A percentile compares a stretch with the other conserved stretches of the same genome.
phyloP scores from a whole-genome alignment of 306 rosid genomes.

The Gleditsia sinensis region DNA sequence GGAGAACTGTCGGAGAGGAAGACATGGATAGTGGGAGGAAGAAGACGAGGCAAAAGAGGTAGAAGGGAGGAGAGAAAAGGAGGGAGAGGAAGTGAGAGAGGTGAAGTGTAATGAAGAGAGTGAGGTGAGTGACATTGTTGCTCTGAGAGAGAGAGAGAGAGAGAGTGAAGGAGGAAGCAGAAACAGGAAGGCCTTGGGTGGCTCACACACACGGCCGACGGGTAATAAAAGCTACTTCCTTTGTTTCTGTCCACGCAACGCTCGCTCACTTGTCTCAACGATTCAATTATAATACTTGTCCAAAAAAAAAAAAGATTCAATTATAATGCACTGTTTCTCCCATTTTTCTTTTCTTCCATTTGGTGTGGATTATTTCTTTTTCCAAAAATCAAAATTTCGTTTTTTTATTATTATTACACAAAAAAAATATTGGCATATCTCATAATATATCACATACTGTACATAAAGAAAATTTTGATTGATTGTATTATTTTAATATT shows the following conservation, averaged over 20 bases:
- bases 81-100: constrained; percentile 41
- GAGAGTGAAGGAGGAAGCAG: not conserved
- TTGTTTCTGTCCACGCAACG: not conserved
- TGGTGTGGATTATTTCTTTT: no score
- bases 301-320: no score
- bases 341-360: no score
- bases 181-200: constrained; percentile 20
- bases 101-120: constrained; percentile 49
- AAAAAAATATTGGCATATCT: no score
- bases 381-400: no score
- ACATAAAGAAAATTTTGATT: no score
- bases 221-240: constrained; percentile 13
- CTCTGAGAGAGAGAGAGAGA: constrained; percentile 13
- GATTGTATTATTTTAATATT: no score
- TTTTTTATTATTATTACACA: no score
- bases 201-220: constrained; percentile 22
- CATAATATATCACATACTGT: no score
- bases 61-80: constrained; percentile 34
- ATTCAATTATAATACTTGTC: no score
- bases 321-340: no score
- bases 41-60: constrained; percentile 29
- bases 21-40: constrained; percentile 23
- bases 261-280: no score
- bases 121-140: constrained; percentile 52
- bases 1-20: constrained; percentile 22